Base-by-base conservation (phyloP, 768 basidiomycete species). In the Phanerochaete sordida region DNA sequence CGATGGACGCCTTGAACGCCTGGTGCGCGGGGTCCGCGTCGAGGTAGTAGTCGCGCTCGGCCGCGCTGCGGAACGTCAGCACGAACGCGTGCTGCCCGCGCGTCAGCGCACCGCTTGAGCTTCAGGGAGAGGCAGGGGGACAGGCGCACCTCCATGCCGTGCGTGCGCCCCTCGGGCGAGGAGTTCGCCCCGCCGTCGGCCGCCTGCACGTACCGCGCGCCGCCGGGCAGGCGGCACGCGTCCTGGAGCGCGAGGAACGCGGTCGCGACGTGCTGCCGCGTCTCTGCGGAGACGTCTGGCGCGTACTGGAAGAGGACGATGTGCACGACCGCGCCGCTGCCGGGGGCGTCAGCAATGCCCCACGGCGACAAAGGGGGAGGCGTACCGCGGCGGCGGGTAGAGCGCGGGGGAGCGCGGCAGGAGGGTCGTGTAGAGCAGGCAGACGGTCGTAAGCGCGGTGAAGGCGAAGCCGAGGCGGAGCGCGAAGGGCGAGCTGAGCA, bases 201-300 rank as follows among this genome's bases (percentile, higher is more conserved):
- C 5, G 31, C 8, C 30, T 57, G 21, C 7, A 61, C 52, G 35
- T 61, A 61, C n/a, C 7, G 21, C 31, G 52, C 12, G 26, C 60
- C 60, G 43, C 39, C 55, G 11, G 54, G 60, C 33, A 56, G 43
- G 19, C 30, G 54, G 35, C 60, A 61, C 13, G 46, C 21, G 54
- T 61, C 60, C 26, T 57, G 49, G 23, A 61, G 48, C 26, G 56
- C 61, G 31, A 53, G n/a, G 50, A 62, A 62, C 24, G 56, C 56
- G 28, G 39, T 13, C n/a, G 43, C 16, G 30, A 58, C 50, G 50
- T 51, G 21, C 21, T 12, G n/a, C 49, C 54, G 51, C 39, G 39
- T 54, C 43, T 35, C 9, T 8, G 30, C 31, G 16, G 54, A 27
- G 16, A 61, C 46, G 24, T 30, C 16, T n/a, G 53, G 46, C 26